phyloP scores from a whole-genome alignment of 257 asterid species.

The Solanum clarkiae region DNA sequence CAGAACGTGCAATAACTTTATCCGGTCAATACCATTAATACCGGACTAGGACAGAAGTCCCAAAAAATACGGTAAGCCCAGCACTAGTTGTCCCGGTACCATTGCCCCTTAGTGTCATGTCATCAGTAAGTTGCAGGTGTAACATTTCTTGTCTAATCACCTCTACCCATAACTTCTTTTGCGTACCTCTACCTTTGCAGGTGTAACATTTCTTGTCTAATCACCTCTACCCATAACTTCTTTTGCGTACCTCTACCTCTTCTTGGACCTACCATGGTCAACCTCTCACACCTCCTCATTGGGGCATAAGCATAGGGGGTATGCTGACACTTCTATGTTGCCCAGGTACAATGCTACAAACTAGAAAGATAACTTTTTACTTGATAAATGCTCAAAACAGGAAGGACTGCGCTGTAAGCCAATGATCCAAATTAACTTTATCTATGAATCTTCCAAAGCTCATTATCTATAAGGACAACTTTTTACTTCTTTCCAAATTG shows the following conservation, averaged over 20 bases:
- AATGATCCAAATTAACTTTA: not conserved
- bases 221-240: not conserved
- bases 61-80: no score
- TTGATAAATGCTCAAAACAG: not conserved
- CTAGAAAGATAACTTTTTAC: not conserved
- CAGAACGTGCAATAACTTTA: no score
- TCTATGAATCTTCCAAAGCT: not conserved
- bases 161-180: not conserved
- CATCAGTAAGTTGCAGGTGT: not conserved
- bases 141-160: not conserved
- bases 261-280: not conserved
- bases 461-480: not conserved
- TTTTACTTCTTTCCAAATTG: not conserved
- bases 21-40: no score
- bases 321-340: not conserved
- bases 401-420: not conserved
- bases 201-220: not conserved
- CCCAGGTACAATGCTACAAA: not conserved
- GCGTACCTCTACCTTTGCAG: not conserved
- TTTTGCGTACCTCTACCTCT: not conserved
- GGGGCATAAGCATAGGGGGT: not conserved
- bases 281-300: not conserved
- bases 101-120: not conserved
- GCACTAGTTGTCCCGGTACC: no score
- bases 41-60: no score